Conservation (phyloP, 1,284 basidiomycete species). For the Cryptococcus wingfieldii region DNA sequence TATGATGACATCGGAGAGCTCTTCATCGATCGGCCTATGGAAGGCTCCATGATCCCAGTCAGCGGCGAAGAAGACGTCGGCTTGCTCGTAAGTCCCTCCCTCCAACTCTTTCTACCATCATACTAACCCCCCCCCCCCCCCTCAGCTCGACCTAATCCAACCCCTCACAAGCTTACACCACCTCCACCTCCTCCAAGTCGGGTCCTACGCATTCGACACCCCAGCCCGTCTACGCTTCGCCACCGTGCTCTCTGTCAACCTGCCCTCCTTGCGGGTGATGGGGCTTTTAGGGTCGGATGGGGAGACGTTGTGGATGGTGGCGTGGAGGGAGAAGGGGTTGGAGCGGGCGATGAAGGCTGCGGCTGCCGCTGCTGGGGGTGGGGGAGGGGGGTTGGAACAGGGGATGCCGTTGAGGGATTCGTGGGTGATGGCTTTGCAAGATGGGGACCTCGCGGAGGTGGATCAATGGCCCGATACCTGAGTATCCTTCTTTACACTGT, state of each 20-base stretch:
- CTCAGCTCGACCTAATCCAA: conserved; percentile 24
- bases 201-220: conserved; percentile 34
- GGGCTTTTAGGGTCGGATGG: conserved; percentile 36
- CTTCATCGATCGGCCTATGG: conserved; percentile 41
- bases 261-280: conserved; percentile 32
- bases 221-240: no score
- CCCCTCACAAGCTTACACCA: conserved; percentile 27
- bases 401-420: conserved; percentile 1
- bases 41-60: no score
- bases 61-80: no score
- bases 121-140: neutral
- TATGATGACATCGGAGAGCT: conserved; percentile 40
- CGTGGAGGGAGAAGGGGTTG: no score
- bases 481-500: no score
- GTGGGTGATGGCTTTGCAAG: conserved; percentile 15
- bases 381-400: no score
- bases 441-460: conserved; percentile 22
- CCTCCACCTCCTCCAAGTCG: conserved; percentile 40
- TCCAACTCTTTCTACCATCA: no score
- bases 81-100: no score
- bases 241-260: conserved; percentile 11
- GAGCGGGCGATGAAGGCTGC: no score
- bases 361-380: no score
- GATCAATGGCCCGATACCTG: neutral
- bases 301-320: conserved; percentile 38